phyloP scores from a whole-genome alignment of 1,284 basidiomycete genomes.

The Ganoderma multipileum region DNA sequence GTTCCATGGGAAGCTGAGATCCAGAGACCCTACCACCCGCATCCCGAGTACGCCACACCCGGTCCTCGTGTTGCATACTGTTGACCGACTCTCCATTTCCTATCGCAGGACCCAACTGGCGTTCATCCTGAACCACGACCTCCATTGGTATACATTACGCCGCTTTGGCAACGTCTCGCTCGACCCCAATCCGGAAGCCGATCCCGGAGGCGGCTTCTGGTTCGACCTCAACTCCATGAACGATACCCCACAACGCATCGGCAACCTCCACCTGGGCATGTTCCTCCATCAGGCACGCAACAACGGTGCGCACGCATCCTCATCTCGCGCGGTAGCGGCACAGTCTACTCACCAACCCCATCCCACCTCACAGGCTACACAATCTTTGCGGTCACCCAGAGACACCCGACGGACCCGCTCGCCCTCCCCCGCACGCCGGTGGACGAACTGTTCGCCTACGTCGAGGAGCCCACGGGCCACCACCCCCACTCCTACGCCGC shows the following conservation, averaged over 20 bases:
- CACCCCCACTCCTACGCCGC: constrained; percentile 20
- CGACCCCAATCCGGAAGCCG: neutral
- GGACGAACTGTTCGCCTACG: constrained; percentile 66
- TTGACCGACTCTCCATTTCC: constrained; percentile 11
- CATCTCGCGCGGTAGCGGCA: neutral
- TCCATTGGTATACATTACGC: constrained; percentile 7
- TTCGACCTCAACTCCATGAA: constrained; percentile 91
- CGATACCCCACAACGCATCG: constrained; percentile 49
- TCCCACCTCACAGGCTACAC: constrained; percentile 75
- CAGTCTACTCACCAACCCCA: neutral
- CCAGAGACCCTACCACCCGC: constrained; percentile 2
- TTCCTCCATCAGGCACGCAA: constrained; percentile 1
- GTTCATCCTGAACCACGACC: constrained; percentile 84
- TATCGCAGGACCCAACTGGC: constrained; percentile 76
- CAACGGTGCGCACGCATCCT: constrained; percentile 31
- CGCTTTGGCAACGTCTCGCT: constrained; percentile 5
- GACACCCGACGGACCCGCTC: constrained; percentile 52
- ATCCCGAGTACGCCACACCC: constrained; percentile 26
- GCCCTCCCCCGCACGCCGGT: constrained; percentile 69
- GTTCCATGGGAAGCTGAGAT: constrained; percentile 3
- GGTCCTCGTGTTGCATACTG: neutral
- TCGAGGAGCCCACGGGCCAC: constrained; percentile 52
- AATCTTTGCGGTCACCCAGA: constrained; percentile 79
- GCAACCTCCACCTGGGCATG: constrained; percentile 5
- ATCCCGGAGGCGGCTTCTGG: constrained; percentile 75